Evolutionary conservation across 2,329 filamentous ascomycete genomes (phyloP).

Genomic region (Penicillium sp.): DNA sequence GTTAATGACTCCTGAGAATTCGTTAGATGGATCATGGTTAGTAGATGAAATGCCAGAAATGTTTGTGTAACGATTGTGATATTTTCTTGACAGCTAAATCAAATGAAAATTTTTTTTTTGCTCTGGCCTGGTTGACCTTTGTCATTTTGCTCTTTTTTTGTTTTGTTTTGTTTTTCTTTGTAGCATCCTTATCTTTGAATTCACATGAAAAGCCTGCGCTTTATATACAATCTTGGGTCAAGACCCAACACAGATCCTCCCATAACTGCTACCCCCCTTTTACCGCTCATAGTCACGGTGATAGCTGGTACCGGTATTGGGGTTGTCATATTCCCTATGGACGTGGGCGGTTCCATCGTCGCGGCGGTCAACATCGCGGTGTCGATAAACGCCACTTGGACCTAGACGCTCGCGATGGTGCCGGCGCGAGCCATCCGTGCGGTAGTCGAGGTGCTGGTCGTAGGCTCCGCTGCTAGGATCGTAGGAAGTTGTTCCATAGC

Average conservation of each 20-base stretch:
- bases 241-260: conserved; percentile 4
- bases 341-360: conserved; percentile 32
- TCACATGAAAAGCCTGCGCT: background rate
- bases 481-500: conserved; percentile 28
- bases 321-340: conserved; percentile 35
- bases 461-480: conserved; percentile 30
- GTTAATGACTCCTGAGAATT: too few relatives aligned
- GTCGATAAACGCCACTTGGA: conserved; percentile 30
- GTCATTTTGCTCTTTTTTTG: background rate
- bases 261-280: background rate
- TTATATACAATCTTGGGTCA: conserved; percentile 8
- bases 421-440: conserved; percentile 23
- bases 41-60: background rate
- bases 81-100: conserved; percentile 12
- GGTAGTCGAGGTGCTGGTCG: conserved; percentile 37
- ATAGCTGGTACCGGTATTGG: conserved; percentile 35
- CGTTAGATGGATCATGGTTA: background rate
- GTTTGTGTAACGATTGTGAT: conserved; percentile 9
- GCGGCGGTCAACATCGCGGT: conserved; percentile 32
- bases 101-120: conserved; percentile 4
- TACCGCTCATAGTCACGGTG: conserved; percentile 34
- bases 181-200: too few relatives aligned
- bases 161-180: background rate
- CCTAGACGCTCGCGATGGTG: conserved; percentile 35
- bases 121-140: conserved; percentile 2